Evolutionary conservation across 2,329 filamentous ascomycete species (phyloP).

Genomic region (Pestalotiopsis sp.): DNA sequence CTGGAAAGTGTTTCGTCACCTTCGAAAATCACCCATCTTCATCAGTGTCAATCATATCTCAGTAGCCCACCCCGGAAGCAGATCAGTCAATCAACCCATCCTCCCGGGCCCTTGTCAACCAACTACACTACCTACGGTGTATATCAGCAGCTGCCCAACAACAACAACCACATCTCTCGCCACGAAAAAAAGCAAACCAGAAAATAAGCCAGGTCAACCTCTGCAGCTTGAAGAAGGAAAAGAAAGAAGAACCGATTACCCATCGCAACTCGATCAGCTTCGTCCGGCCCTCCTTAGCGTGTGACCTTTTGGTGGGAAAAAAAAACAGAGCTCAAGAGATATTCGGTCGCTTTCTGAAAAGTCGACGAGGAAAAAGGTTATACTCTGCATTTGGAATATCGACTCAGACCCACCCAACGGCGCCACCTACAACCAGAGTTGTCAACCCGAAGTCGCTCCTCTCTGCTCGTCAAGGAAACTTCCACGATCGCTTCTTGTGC

Average conservation of each 20-base stretch:
- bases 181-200: neutral
- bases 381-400: neutral
- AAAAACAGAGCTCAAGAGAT: constrained; percentile 2
- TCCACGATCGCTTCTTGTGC: neutral
- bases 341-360: neutral
- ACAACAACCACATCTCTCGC: neutral
- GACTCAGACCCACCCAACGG: neutral
- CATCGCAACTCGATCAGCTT: neutral
- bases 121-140: neutral
- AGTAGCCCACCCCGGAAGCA: neutral
- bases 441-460: too few relatives aligned
- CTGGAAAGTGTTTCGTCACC: constrained; percentile 17
- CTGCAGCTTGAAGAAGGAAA: neutral
- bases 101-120: neutral
- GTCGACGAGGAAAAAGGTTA: neutral
- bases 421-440: neutral
- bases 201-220: neutral
- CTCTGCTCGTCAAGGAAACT: neutral
- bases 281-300: neutral
- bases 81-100: neutral
- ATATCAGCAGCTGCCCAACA: constrained; percentile 4
- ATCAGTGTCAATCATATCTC: neutral
- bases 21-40: constrained; percentile 9
- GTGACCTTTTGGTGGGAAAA: neutral
- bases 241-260: neutral